Conservation (phyloP, 148 eudicot species). For the Diospyros lotus region DNA sequence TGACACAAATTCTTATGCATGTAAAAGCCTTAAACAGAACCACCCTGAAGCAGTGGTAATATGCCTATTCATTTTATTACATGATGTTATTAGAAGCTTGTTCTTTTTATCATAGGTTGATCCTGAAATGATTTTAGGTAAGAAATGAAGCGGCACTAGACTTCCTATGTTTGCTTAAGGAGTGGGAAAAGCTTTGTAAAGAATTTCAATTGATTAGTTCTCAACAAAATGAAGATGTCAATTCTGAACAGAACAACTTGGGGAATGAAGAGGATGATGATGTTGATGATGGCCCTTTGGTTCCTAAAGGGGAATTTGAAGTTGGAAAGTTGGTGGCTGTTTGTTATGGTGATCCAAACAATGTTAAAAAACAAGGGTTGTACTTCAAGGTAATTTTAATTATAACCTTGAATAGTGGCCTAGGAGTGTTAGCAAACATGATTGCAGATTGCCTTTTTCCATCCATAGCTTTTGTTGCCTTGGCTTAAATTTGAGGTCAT, state of each 20-base stretch:
- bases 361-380: neutral
- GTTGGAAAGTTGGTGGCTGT: slow-evolving; percentile 21
- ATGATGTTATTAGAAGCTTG: neutral
- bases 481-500: too few species aligned
- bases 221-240: neutral
- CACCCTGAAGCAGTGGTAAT: slow-evolving; percentile 36
- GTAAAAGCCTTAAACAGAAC: slow-evolving; percentile 31
- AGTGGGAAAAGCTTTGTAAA: slow-evolving; percentile 33
- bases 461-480: neutral
- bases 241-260: neutral
- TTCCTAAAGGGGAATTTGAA: slow-evolving; percentile 20
- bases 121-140: slow-evolving; percentile 21
- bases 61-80: neutral
- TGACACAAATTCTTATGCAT: slow-evolving; percentile 30
- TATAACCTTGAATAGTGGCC: neutral
- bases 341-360: slow-evolving; percentile 30
- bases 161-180: slow-evolving; percentile 25
- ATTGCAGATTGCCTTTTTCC: neutral
- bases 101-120: neutral
- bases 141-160: slow-evolving; percentile 37
- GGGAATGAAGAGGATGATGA: slow-evolving; percentile 10
- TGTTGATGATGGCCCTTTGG: neutral
- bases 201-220: slow-evolving; percentile 14
- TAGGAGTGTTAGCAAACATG: neutral
- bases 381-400: slow-evolving; percentile 24